Evolutionary conservation across 768 basidiomycete species (phyloP).

Genomic region (Saitozyma podzolica): DNA sequence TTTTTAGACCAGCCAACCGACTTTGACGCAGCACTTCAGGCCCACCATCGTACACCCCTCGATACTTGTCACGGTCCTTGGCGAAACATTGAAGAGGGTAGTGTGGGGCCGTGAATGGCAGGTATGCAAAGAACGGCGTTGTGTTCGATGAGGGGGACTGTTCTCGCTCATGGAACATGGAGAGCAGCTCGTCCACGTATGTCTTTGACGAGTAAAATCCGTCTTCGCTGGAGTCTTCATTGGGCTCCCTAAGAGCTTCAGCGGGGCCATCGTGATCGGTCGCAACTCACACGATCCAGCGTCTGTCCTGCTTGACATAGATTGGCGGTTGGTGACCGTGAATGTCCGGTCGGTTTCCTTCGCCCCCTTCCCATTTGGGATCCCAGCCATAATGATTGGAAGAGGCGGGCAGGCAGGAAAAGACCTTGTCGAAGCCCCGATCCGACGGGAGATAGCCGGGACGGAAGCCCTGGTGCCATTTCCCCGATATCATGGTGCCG

Average conservation of each 20-base stretch:
- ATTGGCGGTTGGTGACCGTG: too few relatives aligned
- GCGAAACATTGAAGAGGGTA: constrained; percentile 39
- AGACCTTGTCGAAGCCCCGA: constrained; percentile 26
- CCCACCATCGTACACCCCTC: constrained; percentile 43
- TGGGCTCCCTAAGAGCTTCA: too few relatives aligned
- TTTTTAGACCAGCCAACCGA: constrained; percentile 33
- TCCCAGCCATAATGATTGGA: background rate
- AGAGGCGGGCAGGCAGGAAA: constrained; percentile 21
- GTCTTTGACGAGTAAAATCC: constrained; percentile 41
- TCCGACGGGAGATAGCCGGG: constrained; percentile 15
- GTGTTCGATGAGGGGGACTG: background rate
- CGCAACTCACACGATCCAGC: too few relatives aligned
- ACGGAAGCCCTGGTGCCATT: constrained; percentile 42
- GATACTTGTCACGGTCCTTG: constrained; percentile 36
- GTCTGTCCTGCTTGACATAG: too few relatives aligned
- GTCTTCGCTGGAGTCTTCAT: background rate
- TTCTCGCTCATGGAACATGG: constrained; percentile 24
- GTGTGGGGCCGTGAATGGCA: constrained; percentile 48
- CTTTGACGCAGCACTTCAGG: constrained; percentile 38
- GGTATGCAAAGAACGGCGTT: constrained; percentile 48
- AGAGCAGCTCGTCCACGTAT: constrained; percentile 25
- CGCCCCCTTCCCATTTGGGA: too few relatives aligned
- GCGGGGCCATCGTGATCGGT: too few relatives aligned
- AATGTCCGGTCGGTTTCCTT: too few relatives aligned
- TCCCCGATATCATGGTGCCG: constrained; percentile 26